Percentiles rank a stretch among this genome's conserved stretches.
Evolutionary conservation across 139 green algal genomes (phyloP).

Genomic region (Volvox reticuliferus): DNA sequence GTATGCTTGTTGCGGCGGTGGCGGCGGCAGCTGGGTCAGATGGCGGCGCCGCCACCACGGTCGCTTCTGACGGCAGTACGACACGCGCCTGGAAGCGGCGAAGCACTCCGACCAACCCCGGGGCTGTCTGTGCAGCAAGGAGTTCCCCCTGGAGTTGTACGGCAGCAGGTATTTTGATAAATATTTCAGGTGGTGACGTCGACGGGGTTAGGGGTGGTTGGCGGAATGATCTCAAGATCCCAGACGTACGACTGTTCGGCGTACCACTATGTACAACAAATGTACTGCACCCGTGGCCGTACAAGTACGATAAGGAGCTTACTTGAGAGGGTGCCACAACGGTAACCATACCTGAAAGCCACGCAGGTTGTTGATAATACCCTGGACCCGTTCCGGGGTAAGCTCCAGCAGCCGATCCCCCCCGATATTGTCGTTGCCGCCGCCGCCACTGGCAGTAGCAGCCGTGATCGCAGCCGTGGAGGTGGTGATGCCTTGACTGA

Average conservation of each 20-base stretch:
- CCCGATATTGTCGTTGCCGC: neutral
- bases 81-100: constrained; percentile 27
- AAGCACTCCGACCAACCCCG: constrained; percentile 44
- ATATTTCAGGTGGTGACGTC: too few relatives aligned
- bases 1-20: neutral
- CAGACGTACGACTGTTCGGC: too few relatives aligned
- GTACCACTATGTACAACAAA: too few relatives aligned
- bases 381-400: constrained; percentile 29
- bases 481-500: neutral
- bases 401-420: neutral
- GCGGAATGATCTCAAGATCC: too few relatives aligned
- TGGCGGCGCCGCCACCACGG: constrained; percentile 1
- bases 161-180: too few relatives aligned
- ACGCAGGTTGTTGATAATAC: constrained; percentile 53
- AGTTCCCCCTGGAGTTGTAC: constrained; percentile 44
- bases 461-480: neutral
- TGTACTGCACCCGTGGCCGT: too few relatives aligned
- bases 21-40: neutral
- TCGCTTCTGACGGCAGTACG: neutral
- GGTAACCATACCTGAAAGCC: constrained; percentile 48
- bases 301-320: too few relatives aligned
- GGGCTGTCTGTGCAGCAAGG: constrained; percentile 40
- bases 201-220: too few relatives aligned
- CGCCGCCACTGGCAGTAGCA: neutral
- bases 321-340: too few relatives aligned